Conservation (phyloP, 2,329 filamentous ascomycete genomes). For the Hymenoscyphus salicellus region DNA sequence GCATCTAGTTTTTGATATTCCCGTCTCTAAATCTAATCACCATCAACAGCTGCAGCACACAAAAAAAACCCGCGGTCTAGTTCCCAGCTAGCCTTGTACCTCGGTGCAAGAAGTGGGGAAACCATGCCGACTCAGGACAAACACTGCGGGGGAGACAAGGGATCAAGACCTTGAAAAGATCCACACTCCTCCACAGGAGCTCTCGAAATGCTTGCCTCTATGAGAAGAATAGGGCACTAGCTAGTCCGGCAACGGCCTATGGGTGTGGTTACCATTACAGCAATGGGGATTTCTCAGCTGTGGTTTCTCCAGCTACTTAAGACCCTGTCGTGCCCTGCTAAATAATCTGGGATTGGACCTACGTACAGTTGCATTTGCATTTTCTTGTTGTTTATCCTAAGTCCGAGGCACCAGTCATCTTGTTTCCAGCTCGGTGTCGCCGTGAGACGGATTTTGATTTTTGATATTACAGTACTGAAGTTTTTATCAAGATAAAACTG, state of each 20-base stretch:
- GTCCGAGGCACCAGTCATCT: neutral
- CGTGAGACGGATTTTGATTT: neutral
- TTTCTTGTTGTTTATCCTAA: neutral
- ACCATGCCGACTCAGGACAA: neutral
- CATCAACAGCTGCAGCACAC: neutral
- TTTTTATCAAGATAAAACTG: neutral
- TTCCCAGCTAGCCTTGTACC: neutral
- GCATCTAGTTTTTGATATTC: neutral
- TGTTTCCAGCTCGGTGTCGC: neutral
- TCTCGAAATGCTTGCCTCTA: neutral
- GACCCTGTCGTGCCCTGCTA: neutral
- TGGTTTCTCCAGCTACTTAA: neutral
- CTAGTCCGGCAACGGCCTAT: neutral
- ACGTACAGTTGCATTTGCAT: neutral
- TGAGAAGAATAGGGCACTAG: neutral
- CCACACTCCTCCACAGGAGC: constrained; percentile 3
- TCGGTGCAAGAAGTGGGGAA: neutral
- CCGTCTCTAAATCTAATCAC: neutral
- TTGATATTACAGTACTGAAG: neutral
- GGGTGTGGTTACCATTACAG: neutral
- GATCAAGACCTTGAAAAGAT: neutral
- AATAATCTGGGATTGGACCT: neutral
- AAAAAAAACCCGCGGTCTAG: neutral
- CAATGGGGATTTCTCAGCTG: neutral
- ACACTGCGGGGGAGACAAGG: constrained; percentile 5